A percentile compares a stretch with the other conserved stretches of the same genome.
These are phyloP conservation scores for Aspergillus pseudoviridinutans DNA, from an alignment of 2,329 filamentous ascomycete genomes.

Conservation along the genomic window DNA sequence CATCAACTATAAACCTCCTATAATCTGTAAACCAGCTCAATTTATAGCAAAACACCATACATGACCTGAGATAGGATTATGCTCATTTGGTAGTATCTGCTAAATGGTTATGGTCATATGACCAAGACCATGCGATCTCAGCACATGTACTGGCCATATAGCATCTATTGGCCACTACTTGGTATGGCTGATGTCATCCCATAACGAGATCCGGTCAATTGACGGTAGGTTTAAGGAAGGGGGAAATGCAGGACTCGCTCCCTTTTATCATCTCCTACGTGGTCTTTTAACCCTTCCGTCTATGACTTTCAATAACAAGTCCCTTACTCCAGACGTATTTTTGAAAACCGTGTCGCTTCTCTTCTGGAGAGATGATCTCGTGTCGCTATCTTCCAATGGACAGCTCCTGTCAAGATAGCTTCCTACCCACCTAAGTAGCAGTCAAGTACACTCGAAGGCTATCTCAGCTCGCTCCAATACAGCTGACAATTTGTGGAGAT, in stretches of 20 bases:
- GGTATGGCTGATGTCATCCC: background rate
- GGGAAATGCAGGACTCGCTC: background rate
- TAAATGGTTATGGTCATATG: too few relatives aligned
- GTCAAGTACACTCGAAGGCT: background rate
- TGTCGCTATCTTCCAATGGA: background rate
- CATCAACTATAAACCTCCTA: too few relatives aligned
- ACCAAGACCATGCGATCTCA: too few relatives aligned
- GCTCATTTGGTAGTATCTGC: too few relatives aligned
- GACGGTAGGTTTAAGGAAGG: background rate
- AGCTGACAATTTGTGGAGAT: conserved; percentile 7
- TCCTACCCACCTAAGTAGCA: background rate
- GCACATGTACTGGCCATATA: too few relatives aligned
- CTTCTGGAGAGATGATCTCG: background rate
- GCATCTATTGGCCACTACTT: too few relatives aligned
- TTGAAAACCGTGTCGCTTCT: background rate
- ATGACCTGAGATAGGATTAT: too few relatives aligned
- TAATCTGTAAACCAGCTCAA: too few relatives aligned
- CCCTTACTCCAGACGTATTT: conserved; percentile 4
- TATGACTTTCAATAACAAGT: background rate
- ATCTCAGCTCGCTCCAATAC: background rate
- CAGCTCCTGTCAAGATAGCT: background rate
- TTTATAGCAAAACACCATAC: too few relatives aligned
- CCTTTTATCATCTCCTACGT: background rate
- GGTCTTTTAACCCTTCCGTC: background rate
- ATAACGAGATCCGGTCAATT: background rate